Evolutionary conservation across 2,329 filamentous ascomycete species (phyloP).

Genomic region (Macrophomina tecta): DNA sequence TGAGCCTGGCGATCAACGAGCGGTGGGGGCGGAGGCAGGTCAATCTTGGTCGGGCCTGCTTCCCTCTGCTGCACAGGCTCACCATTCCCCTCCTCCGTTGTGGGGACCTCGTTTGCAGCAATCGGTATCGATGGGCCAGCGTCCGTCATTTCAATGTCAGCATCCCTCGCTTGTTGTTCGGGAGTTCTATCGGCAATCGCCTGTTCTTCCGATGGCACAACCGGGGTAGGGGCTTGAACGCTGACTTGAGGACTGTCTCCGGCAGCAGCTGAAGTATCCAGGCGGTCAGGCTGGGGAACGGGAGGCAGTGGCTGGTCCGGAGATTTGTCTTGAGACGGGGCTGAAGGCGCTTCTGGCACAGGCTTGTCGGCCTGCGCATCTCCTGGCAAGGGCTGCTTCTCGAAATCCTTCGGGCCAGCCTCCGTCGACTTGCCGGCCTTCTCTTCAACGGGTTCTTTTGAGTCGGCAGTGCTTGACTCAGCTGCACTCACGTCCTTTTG

Average conservation of each 20-base stretch:
- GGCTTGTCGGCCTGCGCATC: conserved; percentile 35
- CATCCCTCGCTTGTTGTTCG: conserved; percentile 56
- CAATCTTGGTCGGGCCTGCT: conserved; percentile 48
- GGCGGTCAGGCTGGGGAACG: conserved; percentile 38
- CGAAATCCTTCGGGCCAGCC: conserved; percentile 30
- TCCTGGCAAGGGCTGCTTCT: conserved; percentile 34
- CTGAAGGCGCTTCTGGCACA: neutral
- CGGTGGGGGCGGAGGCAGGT: conserved; percentile 64
- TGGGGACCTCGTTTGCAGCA: conserved; percentile 57
- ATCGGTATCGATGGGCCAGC: conserved; percentile 55
- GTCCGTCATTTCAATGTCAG: conserved; percentile 70
- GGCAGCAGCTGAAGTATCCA: conserved; percentile 38
- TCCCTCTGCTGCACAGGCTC: conserved; percentile 35
- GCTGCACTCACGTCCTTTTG: conserved; percentile 48
- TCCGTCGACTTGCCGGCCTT: conserved; percentile 38
- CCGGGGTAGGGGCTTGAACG: conserved; percentile 54
- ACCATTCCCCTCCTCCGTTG: conserved; percentile 40
- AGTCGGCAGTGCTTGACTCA: conserved; percentile 53
- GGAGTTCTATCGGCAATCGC: conserved; percentile 58
- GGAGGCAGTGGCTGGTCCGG: conserved; percentile 36
- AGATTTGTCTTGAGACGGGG: conserved; percentile 30
- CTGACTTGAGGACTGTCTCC: conserved; percentile 44
- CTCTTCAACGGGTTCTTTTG: conserved; percentile 53
- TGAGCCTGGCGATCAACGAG: conserved; percentile 52
- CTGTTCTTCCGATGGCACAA: conserved; percentile 46